Conservation (phyloP, 768 basidiomycete genomes). For the Collybia sordida region DNA sequence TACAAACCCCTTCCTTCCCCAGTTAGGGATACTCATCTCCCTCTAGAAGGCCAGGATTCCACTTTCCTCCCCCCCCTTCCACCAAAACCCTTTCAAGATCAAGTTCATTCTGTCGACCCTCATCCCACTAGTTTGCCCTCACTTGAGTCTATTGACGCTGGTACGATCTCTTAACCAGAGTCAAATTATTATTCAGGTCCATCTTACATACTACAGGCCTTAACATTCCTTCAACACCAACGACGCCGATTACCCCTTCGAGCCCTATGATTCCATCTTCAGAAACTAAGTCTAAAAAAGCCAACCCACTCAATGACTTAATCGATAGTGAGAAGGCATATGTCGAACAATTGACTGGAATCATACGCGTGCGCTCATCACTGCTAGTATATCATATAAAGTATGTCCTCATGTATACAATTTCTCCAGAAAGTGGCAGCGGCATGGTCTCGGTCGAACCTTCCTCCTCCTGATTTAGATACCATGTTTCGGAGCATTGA, state of each 20-base stretch:
- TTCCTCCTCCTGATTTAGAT: conserved; percentile 91
- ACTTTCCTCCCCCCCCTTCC: conserved; percentile 6
- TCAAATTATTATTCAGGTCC: conserved; percentile 5
- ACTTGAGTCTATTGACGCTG: conserved; percentile 18
- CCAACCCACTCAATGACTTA: conserved; percentile 87
- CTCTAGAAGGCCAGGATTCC: conserved; percentile 1
- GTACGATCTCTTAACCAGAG: conserved; percentile 13
- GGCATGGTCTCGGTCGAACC: conserved; percentile 96
- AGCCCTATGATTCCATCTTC: conserved; percentile 26
- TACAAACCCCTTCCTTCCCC: conserved; percentile 8
- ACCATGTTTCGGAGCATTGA: conserved; percentile 94
- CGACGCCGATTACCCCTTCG: conserved; percentile 35
- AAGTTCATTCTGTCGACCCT: not conserved
- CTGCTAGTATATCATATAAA: no score
- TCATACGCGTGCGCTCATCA: conserved; percentile 74
- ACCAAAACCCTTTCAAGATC: not conserved
- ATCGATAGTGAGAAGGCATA: conserved; percentile 92
- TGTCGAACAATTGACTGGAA: conserved; percentile 84
- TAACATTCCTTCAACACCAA: conserved; percentile 25
- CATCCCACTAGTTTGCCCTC: conserved; percentile 5
- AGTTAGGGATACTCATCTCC: not conserved
- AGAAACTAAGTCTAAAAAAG: conserved; percentile 55
- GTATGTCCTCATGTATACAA: not conserved
- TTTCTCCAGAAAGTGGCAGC: conserved; percentile 82
- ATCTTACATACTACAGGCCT: conserved; percentile 18